Percentiles rank a stretch among this genome's conserved stretches.
Conservation (phyloP, 495 filamentous ascomycete species). For the Lasiosphaeriaceae sp. region DNA sequence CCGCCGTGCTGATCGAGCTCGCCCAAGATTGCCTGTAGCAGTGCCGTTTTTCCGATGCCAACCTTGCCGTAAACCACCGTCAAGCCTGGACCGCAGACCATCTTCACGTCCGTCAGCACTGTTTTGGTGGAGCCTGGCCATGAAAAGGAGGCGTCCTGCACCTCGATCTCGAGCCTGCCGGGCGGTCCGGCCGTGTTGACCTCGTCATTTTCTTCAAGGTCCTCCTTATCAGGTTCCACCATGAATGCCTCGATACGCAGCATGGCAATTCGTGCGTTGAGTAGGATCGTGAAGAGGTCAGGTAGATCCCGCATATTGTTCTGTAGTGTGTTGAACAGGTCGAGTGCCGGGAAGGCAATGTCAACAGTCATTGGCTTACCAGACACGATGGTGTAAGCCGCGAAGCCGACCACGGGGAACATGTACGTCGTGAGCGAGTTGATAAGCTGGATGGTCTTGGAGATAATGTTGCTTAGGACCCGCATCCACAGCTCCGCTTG, state of each 20-base stretch:
- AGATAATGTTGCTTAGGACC: conserved; percentile 60
- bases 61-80: conserved; percentile 66
- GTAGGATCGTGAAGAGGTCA: conserved; percentile 60
- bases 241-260: conserved; percentile 80
- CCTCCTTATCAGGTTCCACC: conserved; percentile 72
- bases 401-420: conserved; percentile 75
- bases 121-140: conserved; percentile 64
- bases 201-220: conserved; percentile 27
- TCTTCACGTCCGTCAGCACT: conserved; percentile 59
- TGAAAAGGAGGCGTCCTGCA: conserved; percentile 65
- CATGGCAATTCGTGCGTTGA: conserved; percentile 73
- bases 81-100: conserved; percentile 60
- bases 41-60: conserved; percentile 73
- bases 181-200: conserved; percentile 14
- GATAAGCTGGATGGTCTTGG: conserved; percentile 53
- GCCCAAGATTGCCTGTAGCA: conserved; percentile 73
- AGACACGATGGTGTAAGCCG: conserved; percentile 68
- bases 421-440: conserved; percentile 63
- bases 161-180: conserved; percentile 36
- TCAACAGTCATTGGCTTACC: conserved; percentile 64
- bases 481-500: conserved; percentile 62
- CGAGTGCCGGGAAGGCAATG: conserved; percentile 75
- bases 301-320: conserved; percentile 66
- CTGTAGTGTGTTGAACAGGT: conserved; percentile 72
- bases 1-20: conserved; percentile 68